Percentiles rank a stretch among this genome's conserved stretches.
phyloP scores from a whole-genome alignment of 495 filamentous ascomycete genomes.

The Tuber magnatum region DNA sequence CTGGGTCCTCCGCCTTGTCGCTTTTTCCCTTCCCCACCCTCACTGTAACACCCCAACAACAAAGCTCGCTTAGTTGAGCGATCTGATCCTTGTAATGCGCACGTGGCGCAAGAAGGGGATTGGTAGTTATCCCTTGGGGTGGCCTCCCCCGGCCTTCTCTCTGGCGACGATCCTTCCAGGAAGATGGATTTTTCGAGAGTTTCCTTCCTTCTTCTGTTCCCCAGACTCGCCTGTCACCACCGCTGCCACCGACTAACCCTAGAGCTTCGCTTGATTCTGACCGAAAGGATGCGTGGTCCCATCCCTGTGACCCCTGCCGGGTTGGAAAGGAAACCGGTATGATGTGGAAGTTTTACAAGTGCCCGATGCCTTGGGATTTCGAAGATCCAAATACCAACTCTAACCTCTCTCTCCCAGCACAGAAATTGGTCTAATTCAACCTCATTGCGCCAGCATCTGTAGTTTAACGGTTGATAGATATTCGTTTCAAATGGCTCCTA shows the following conservation, averaged over 20 bases:
- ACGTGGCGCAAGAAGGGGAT: conserved; percentile 28
- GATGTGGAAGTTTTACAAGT: neutral
- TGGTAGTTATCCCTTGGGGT: conserved; percentile 8
- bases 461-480: neutral
- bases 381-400: neutral
- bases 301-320: neutral
- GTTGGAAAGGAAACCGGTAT: neutral
- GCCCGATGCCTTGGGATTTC: neutral
- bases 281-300: conserved; percentile 1
- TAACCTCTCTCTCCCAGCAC: neutral
- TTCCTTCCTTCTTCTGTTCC: conserved; percentile 18
- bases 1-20: neutral
- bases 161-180: conserved; percentile 24
- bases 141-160: conserved; percentile 12
- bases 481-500: neutral
- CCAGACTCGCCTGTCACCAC: neutral
- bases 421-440: neutral
- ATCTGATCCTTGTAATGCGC: conserved; percentile 31
- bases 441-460: neutral
- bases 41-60: conserved; percentile 10
- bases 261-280: neutral
- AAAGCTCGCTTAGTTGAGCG: conserved; percentile 32
- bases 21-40: neutral
- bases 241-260: neutral
- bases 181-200: conserved; percentile 15